A percentile compares a stretch with the other conserved stretches of the same genome.
phyloP scores from a whole-genome alignment of 2,329 filamentous ascomycete genomes.

The Epichloe amarillans region DNA sequence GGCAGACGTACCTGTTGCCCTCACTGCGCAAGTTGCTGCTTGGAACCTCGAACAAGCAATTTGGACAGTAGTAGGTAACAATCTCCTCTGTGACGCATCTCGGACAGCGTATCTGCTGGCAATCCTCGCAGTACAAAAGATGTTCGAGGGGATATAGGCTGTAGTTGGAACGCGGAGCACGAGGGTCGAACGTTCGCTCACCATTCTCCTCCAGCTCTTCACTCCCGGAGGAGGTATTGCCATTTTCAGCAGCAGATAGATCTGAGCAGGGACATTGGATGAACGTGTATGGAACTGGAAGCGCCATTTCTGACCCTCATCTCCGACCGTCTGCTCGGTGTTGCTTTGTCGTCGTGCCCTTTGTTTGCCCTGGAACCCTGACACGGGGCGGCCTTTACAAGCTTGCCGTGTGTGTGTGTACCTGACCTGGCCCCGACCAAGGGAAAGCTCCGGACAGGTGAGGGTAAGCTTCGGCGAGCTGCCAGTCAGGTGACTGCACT shows the following conservation, averaged over 20 bases:
- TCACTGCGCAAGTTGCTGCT: conserved; percentile 87
- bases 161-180: conserved; percentile 73
- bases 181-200: conserved; percentile 74
- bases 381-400: neutral
- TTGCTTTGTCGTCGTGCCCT: neutral
- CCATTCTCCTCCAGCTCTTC: conserved; percentile 46
- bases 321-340: neutral
- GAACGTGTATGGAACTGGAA: conserved; percentile 48
- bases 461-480: neutral
- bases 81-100: conserved; percentile 89
- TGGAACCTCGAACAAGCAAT: conserved; percentile 89
- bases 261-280: conserved; percentile 55
- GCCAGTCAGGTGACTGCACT: conserved; percentile 1
- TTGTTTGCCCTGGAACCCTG: neutral
- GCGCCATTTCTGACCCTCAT: conserved; percentile 27
- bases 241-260: conserved; percentile 21
- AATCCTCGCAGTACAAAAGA: conserved; percentile 93
- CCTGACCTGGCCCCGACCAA: neutral
- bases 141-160: conserved; percentile 88
- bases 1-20: conserved; percentile 59
- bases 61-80: conserved; percentile 88
- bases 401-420: neutral
- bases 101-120: conserved; percentile 87
- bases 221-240: conserved; percentile 14
- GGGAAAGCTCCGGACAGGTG: neutral